Evolutionary conservation across 2,329 filamentous ascomycete species (phyloP).

Genomic region (Alternaria solani): DNA sequence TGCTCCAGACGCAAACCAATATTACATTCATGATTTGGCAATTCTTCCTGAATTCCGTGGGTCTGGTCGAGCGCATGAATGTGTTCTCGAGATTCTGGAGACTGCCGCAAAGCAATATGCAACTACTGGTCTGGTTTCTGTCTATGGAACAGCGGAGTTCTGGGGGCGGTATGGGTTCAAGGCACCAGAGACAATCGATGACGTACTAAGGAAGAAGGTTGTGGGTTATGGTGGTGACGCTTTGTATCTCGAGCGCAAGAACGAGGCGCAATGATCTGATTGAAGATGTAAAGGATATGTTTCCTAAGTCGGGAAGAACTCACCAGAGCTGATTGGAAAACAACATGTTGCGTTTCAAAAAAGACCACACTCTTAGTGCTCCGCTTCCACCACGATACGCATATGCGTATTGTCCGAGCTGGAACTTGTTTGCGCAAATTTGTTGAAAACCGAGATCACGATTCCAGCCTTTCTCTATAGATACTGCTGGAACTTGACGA

Average conservation of each 20-base stretch:
- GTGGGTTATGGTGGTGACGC: not conserved
- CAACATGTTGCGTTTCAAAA: no score
- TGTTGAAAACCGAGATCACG: no score
- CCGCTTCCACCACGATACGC: no score
- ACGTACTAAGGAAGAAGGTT: not conserved
- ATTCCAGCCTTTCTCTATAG: no score
- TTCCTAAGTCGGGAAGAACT: no score
- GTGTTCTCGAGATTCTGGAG: not conserved
- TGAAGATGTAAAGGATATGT: not conserved
- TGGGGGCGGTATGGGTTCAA: not conserved
- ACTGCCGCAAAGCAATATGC: not conserved
- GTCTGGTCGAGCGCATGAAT: conserved; percentile 8
- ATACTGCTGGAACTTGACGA: no score
- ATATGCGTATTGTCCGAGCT: no score
- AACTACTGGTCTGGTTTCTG: not conserved
- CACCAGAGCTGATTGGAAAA: no score
- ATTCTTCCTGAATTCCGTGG: conserved; percentile 23
- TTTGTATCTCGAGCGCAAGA: not conserved
- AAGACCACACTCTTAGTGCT: no score
- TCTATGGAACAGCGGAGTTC: not conserved
- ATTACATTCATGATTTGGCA: conserved; percentile 32
- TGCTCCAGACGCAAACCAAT: conserved; percentile 21
- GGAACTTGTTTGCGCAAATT: no score
- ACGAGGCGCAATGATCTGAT: not conserved
- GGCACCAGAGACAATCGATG: not conserved